Evolutionary conservation across 768 basidiomycete species (phyloP), one percentile per base, ranked within the genome.

Genomic region (Phlebiopsis flavidoalba): DNA sequence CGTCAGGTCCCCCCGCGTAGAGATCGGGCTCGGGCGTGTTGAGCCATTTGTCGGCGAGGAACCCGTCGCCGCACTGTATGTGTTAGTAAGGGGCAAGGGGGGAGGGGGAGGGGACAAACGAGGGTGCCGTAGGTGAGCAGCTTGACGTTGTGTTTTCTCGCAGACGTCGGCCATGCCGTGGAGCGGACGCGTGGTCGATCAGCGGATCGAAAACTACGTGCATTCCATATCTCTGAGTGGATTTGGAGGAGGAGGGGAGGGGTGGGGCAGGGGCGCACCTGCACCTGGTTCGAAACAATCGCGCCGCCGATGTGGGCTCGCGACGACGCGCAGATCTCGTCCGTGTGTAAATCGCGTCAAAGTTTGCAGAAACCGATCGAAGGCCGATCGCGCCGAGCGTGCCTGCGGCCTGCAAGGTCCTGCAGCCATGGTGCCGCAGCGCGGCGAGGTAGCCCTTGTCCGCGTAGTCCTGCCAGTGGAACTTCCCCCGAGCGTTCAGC

Each of bases 201-300:
- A 63, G 93, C 86, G 53, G n/a, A 93, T 71, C 6, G 91, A 93
- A 67, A 91, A 92, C 91, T 93, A 63, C 7, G 22, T 17, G 35
- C 12, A n/a, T n/a, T n/a, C n/a, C n/a, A n/a, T 21, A 17, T 33
- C 40, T 2, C n/a, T n/a, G n/a, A 31, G 3, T 26, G 12, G 10
- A 8, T 8, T 12, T 12, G 40, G 40, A 8, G 12, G 40, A 12
- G 40, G 40, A 3, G 8, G 40, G 8, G n/a, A n/a, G n/a, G 40
- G 40, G 17, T 17, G 17, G 40, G n/a, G 10, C 33, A 49, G 15
- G 24, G 2, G 4, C 72, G 49, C 70, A 91, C 91, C 80, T 89
- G 91, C 8, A 93, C 84, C 74, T 93, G 91, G 71, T 93, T 93
- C 10, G 90, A 87, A 37, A 89, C 87, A 51, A 93, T 83, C 33